phyloP scores from a whole-genome alignment of 352 stramenopile genomes.

The Thraustochytrium sp. region DNA sequence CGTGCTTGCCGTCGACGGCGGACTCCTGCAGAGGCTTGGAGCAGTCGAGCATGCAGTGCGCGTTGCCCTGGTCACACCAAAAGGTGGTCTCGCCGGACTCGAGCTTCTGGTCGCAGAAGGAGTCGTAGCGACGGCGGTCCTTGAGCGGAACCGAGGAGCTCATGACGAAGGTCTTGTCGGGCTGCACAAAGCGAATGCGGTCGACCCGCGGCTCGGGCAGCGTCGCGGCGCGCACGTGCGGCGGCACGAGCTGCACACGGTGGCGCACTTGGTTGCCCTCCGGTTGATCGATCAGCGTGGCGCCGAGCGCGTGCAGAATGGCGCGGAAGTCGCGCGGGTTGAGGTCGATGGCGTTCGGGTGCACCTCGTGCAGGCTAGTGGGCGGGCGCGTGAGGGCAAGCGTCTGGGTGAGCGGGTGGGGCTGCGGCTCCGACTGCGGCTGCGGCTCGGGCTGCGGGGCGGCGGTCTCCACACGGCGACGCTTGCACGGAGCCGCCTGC shows the following conservation, averaged over 20 bases:
- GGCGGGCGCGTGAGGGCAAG: neutral
- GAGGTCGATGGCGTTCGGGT: neutral
- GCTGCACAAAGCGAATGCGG: neutral
- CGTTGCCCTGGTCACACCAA: constrained; percentile 40
- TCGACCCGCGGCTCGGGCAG: neutral
- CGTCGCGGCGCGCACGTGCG: neutral
- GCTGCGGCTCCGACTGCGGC: neutral
- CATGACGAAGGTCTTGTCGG: constrained; percentile 37
- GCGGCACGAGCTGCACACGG: neutral
- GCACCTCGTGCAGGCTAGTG: neutral
- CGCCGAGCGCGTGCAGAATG: neutral
- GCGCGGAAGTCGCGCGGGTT: constrained; percentile 13
- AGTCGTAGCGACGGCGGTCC: constrained; percentile 19
- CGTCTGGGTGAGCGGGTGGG: neutral
- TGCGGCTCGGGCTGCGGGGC: neutral
- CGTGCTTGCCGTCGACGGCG: neutral
- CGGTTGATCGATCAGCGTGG: neutral
- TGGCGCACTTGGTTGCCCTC: neutral
- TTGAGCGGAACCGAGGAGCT: neutral
- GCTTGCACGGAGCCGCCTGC: neutral
- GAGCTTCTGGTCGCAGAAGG: neutral
- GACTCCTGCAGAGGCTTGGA: neutral
- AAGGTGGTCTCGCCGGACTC: neutral
- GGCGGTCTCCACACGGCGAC: neutral
- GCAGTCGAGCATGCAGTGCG: constrained; percentile 13